Base-by-base conservation (phyloP, 1,284 basidiomycete species). In the Crepidotus sp. region DNA sequence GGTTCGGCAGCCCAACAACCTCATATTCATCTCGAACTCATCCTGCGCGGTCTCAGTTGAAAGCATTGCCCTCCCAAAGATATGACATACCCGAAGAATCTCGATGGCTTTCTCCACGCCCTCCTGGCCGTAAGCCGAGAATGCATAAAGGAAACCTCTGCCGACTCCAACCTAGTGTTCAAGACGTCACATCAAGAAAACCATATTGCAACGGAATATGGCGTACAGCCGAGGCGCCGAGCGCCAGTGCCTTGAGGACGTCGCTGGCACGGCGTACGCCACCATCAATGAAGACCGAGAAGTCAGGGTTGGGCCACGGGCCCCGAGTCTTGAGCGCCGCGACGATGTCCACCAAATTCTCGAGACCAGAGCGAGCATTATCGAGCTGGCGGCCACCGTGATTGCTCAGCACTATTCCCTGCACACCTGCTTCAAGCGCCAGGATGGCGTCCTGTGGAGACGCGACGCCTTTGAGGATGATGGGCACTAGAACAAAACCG, bases 11-110 rank as follows among this genome's bases (percentile, higher is more conserved):
- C 92, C 92, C 17, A 97, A 65, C 8, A 95, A 69, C 15, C 90
- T 79, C 76, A 95, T 76, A 63, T 87, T 90, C 85, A 92, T 95
- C 67, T 91, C 87, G 56, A 96, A 89, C 63, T 96, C 92, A 55
- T 93, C 89, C 84, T 93, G 48, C 30, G 15, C 2, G 24, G 29
- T 13, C 26, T 40, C 30, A 45, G 42, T 42, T 25, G 22, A 52
- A 15, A 42, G 36, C 25, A 27, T n/a, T n/a, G 15, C n/a, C 8
- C 7, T 27, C 6, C n/a, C 36, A 11, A 26, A 37, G 11, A 30
- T 11, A 13, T 7, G 59, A n/a, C 74, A 47, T 57, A 87, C 88
- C 56, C 79, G 75, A 41, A 94, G 64, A 47, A 94, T 91, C 54
- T 83, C 71, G 34, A 93, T 59, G 1, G 84, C 83, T 51, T 74